A percentile compares a stretch with the other conserved stretches of the same genome.
phyloP scores from a whole-genome alignment of 306 rosid species.

The Aeschynomene evenia region DNA sequence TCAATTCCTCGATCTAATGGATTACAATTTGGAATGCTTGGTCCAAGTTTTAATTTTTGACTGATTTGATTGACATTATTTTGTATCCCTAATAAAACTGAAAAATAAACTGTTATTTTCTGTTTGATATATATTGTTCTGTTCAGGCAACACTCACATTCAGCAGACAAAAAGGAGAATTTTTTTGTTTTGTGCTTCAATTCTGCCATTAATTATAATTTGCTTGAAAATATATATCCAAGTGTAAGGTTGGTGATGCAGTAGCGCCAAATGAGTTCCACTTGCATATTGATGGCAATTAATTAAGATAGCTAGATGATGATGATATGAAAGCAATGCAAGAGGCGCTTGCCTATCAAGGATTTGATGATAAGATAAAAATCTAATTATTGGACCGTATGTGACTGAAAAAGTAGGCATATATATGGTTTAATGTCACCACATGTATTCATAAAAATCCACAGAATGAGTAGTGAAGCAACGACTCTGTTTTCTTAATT shows the following conservation, averaged over 20 bases:
- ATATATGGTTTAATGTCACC: not conserved
- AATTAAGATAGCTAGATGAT: too few species aligned
- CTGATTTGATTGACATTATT: too few species aligned
- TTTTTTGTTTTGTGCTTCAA: not conserved
- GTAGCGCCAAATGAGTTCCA: not conserved
- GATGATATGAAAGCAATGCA: slow-evolving; percentile 20
- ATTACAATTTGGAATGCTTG: not conserved
- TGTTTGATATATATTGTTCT: not conserved
- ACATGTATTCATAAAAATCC: not conserved
- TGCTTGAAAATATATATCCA: not conserved
- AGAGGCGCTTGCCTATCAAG: not conserved
- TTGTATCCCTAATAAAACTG: too few species aligned
- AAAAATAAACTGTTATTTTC: not conserved
- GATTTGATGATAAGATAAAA: too few species aligned
- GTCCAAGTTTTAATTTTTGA: too few species aligned
- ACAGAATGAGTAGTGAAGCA: not conserved
- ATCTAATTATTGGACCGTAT: too few species aligned
- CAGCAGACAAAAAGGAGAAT: not conserved
- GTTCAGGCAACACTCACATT: not conserved
- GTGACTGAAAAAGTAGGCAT: not conserved
- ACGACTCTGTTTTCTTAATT: not conserved
- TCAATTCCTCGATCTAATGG: not conserved
- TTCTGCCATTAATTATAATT: not conserved
- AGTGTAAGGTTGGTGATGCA: not conserved
- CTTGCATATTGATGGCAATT: slow-evolving; percentile 23